Evolutionary conservation across 352 stramenopile genomes (phyloP).

Genomic region (Phytopythium kandeliae): DNA sequence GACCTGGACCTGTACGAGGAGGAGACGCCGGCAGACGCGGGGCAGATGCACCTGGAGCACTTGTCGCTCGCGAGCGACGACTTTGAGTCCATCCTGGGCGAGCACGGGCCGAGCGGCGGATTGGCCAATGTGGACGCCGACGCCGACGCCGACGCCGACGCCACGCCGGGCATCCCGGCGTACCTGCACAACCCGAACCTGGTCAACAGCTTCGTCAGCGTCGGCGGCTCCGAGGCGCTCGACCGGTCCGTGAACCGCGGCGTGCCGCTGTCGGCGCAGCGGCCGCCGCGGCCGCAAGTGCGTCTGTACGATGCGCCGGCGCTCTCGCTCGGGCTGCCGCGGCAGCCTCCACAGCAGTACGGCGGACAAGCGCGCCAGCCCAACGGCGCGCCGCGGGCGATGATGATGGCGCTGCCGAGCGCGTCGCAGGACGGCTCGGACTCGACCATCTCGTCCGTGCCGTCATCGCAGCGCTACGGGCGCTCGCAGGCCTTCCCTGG

Average conservation of each 20-base stretch:
- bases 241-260: conserved; percentile 3
- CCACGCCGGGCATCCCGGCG: conserved; percentile 4
- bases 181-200: conserved; percentile 11
- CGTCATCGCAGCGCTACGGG: conserved; percentile 13
- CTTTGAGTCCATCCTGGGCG: conserved; percentile 18
- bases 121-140: too few species aligned
- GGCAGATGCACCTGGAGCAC: conserved; percentile 11
- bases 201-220: conserved; percentile 27
- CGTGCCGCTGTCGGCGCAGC: conserved; percentile 5
- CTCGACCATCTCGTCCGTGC: conserved; percentile 2
- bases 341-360: conserved; percentile 14
- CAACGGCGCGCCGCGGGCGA: neutral
- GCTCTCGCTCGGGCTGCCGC: conserved; percentile 15
- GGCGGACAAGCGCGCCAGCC: neutral
- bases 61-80: conserved; percentile 24
- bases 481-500: conserved; percentile 10
- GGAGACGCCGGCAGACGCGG: conserved; percentile 18
- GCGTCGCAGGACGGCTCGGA: neutral
- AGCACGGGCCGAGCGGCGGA: neutral
- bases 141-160: conserved; percentile 4
- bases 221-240: conserved; percentile 16
- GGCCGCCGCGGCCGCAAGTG: conserved; percentile 16
- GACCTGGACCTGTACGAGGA: conserved; percentile 64
- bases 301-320: conserved; percentile 15
- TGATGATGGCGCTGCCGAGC: too few species aligned